phyloP scores from a whole-genome alignment of 1,284 basidiomycete species.

The Rhodofomes roseus region DNA sequence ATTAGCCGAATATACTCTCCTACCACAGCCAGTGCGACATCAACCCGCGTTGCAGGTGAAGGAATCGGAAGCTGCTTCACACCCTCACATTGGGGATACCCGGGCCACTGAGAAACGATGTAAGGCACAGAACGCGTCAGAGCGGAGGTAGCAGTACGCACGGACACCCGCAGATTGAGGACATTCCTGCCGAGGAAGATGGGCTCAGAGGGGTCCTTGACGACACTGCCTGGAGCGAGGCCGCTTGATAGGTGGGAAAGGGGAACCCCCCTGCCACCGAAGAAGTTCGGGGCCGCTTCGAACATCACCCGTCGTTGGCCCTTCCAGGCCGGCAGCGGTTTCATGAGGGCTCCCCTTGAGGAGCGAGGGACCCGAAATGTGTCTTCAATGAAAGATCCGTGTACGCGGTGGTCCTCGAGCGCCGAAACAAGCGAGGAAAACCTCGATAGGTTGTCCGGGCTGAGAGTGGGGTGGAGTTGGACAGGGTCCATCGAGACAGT shows the following conservation, averaged over 20 bases:
- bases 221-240: background rate
- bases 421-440: background rate
- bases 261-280: background rate
- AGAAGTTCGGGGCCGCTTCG: background rate
- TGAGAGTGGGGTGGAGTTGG: background rate
- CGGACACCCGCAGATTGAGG: background rate
- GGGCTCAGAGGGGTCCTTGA: background rate
- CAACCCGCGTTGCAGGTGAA: background rate
- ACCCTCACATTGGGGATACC: background rate
- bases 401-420: background rate
- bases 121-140: background rate
- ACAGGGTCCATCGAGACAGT: too few species aligned
- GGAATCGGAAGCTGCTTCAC: background rate
- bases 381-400: background rate
- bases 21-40: background rate
- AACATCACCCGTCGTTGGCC: background rate
- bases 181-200: background rate
- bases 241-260: background rate
- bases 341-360: background rate
- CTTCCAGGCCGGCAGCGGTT: background rate
- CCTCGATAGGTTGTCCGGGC: background rate
- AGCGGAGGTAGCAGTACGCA: background rate
- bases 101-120: background rate
- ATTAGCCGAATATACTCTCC: background rate
- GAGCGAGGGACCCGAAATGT: background rate